A percentile compares a stretch with the other conserved stretches of the same genome.
Conservation (phyloP, 768 basidiomycete genomes). For the Amyloporia xantha region DNA sequence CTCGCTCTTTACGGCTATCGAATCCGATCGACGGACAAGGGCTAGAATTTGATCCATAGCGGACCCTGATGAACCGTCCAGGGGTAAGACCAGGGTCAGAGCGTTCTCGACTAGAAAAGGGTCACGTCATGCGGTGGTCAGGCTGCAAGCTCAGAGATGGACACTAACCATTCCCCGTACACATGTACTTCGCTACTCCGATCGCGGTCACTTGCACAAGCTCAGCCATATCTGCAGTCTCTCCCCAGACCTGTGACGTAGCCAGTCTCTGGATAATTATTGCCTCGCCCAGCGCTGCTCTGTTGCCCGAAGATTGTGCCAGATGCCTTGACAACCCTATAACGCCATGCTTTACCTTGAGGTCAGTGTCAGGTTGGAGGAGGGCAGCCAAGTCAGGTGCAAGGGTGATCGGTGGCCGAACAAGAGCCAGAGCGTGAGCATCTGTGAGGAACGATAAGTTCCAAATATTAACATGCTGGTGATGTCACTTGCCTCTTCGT, state of each 20-base stretch:
- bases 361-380: constrained; percentile 54
- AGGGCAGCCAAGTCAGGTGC: constrained; percentile 60
- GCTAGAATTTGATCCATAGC: constrained; percentile 66
- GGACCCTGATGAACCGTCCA: constrained; percentile 22
- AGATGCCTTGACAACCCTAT: constrained; percentile 85
- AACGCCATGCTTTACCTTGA: constrained; percentile 86
- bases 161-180: constrained; percentile 61
- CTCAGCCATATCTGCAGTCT: constrained; percentile 75
- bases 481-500: constrained; percentile 50
- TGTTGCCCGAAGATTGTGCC: constrained; percentile 55
- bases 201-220: constrained; percentile 85
- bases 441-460: too few relatives aligned
- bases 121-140: too few relatives aligned
- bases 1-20: constrained; percentile 80
- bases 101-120: constrained; percentile 45
- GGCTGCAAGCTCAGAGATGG: too few relatives aligned
- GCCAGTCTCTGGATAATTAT: constrained; percentile 58
- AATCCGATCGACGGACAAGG: constrained; percentile 73
- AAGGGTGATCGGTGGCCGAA: constrained; percentile 43
- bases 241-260: constrained; percentile 61
- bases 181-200: constrained; percentile 85
- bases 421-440: constrained; percentile 50
- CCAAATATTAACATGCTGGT: too few relatives aligned
- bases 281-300: constrained; percentile 50
- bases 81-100: constrained; percentile 40